Evolutionary conservation across 306 rosid species (phyloP), one percentile per base, ranked within the genome.

Genomic region (Cucurbita pepo): DNA sequence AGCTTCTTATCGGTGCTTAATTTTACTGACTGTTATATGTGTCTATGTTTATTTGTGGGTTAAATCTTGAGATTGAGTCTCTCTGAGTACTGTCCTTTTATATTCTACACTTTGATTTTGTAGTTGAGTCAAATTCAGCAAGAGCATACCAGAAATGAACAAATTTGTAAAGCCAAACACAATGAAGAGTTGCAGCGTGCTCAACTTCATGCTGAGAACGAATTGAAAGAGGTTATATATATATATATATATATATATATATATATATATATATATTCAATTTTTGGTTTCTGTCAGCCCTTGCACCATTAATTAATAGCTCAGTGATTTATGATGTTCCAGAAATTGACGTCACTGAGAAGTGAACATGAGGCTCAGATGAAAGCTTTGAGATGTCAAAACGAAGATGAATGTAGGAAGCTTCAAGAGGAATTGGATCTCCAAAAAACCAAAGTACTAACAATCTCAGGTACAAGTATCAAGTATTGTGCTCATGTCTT

Each of bases 361-460:
- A 83, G 69, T 56, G 92, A 95, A 73, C 92, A 91, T 79, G 97
- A 89, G 79, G 88, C 88, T 80, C 90, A 84, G 84, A 83, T 85
- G 66, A 88, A 74, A 85, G 85, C 91, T 74, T 81, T 89, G 85
- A 89, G 82, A 75, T 83, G 85, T 83, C 87, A 95, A 81, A 94
- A 74, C 73, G 96, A 89, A 82, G 97, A 91, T 72, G 96, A 88
- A 79, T 86, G 83, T 82, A 86, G 51, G 74, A 95, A 95, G 80
- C 82, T 95, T 71, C 92, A 88, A 81, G 96, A 85, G 75, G 99
- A 91, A 79, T 82, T 91, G 86, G 85, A 88, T 89, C 84, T 88
- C 73, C 99, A 89, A 79, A 91, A 91, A 79, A 81, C 97, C 21
- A 95, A 88, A 84, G 99, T 91, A 89, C 47, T 79, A 67, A 75